These are phyloP conservation scores for Arthroderma sp. DNA, from an alignment of 2,329 filamentous ascomycete genomes.

Conservation along the genomic window DNA sequence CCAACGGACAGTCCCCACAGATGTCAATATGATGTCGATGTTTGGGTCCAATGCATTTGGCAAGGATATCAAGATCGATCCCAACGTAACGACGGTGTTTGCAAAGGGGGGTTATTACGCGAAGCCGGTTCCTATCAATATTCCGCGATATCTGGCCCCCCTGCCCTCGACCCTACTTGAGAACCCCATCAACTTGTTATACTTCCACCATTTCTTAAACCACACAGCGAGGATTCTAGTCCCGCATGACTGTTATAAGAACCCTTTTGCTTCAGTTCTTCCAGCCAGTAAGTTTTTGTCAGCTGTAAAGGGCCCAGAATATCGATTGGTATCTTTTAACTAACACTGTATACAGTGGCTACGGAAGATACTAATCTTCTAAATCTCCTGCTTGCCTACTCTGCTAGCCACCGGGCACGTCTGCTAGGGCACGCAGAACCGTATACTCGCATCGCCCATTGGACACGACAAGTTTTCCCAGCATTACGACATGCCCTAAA, in stretches of 20 bases:
- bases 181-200: slow-evolving; percentile 70
- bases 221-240: slow-evolving; percentile 59
- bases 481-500: slow-evolving; percentile 54
- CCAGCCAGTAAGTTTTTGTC: slow-evolving; percentile 46
- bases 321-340: slow-evolving; percentile 29
- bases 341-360: slow-evolving; percentile 24
- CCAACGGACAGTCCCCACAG: neutral
- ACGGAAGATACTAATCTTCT: slow-evolving; percentile 46
- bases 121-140: slow-evolving; percentile 52
- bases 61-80: neutral
- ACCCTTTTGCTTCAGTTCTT: slow-evolving; percentile 47
- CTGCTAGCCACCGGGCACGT: slow-evolving; percentile 68
- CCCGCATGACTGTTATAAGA: slow-evolving; percentile 49
- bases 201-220: slow-evolving; percentile 62
- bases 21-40: neutral
- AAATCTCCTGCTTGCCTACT: slow-evolving; percentile 66
- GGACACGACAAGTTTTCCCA: slow-evolving; percentile 59
- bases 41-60: neutral
- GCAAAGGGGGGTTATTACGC: slow-evolving; percentile 56
- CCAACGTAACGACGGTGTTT: slow-evolving; percentile 38
- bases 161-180: slow-evolving; percentile 46
- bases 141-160: slow-evolving; percentile 43
- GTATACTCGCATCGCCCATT: slow-evolving; percentile 61
- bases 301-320: slow-evolving; percentile 9
- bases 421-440: slow-evolving; percentile 63